These are phyloP conservation scores for Dipteronia sinensis DNA, from an alignment of 345 rosid genomes.

Conservation along the genomic window DNA sequence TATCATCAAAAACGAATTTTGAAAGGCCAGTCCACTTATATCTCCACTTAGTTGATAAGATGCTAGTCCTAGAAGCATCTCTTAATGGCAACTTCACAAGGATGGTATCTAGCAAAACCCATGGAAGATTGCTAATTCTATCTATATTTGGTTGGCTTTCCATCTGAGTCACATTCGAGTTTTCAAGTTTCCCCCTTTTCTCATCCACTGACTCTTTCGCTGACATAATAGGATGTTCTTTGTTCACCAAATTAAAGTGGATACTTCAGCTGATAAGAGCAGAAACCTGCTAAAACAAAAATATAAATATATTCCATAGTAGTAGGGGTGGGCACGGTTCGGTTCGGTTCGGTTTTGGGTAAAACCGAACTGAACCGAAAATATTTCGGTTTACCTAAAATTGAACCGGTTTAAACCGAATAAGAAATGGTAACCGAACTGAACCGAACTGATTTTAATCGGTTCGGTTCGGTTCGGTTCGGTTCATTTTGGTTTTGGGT, in stretches of 20 bases:
- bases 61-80: conserved; percentile 37
- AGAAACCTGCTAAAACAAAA: neutral
- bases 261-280: neutral
- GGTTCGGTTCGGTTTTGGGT: no score
- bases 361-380: no score
- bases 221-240: neutral
- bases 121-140: conserved; percentile 32
- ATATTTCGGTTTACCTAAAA: no score
- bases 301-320: neutral
- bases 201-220: neutral
- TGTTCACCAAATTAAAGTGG: neutral
- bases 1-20: conserved; percentile 32
- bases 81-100: conserved; percentile 31
- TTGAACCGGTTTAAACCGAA: no score
- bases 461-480: no score
- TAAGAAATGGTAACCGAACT: no score
- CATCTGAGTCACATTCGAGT: neutral
- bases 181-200: neutral
- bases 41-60: conserved; percentile 39
- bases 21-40: conserved; percentile 37
- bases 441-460: no score
- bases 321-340: no score
- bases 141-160: conserved; percentile 27
- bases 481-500: no score
- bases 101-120: conserved; percentile 34